Base-by-base conservation (phyloP, 371 early-diverging fungal genomes). In the Choanephora cucurbitarum region DNA sequence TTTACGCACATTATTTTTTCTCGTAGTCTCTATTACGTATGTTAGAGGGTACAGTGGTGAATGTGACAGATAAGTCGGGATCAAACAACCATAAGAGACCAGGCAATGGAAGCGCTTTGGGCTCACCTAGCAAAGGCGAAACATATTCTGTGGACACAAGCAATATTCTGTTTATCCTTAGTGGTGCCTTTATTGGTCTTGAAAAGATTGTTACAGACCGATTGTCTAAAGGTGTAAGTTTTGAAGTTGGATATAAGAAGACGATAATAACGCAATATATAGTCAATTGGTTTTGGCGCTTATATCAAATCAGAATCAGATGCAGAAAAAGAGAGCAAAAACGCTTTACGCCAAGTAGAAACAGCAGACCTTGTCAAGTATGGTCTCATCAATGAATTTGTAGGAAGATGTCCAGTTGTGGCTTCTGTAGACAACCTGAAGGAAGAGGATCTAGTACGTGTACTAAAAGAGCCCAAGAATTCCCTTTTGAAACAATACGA, bases 381-480 rank as follows among this genome's bases (percentile, higher is more conserved):
- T 70, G 96, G 96, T 0, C 67, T 95, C 31, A 95, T 95, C 48
- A 94, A 94, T 1, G 96, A 95, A 70, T 93, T 95, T 58, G 87
- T 94, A 32, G 95, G 94, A 23, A 79, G 96, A 37, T 55, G 94
- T 14, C 95, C 95, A 2, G 90, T 94, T n/a, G 67, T 94, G n/a
- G 91, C 94, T 7, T 82, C 82, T 51, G 91, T 93, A 19, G 84
- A 85, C 17, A 83, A 82, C 24, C 67, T 95, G 33, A 67, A 64
- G 34, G 79, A 81, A n/a, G 79, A 84, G 5, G 90, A 91, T 23
- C 73, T 95, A 44, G 83, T 91, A 3, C 82, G 90, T 9, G 85
- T 92, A 5, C 66, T 95, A 58, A 88, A 85, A 1, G 93, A 94
- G 57, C 95, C 96, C 1, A 87, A 86, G 45, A 92, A 94, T 58